These are phyloP conservation scores for Penicillium maclennaniae DNA, from an alignment of 495 filamentous ascomycete genomes.

Conservation along the genomic window DNA sequence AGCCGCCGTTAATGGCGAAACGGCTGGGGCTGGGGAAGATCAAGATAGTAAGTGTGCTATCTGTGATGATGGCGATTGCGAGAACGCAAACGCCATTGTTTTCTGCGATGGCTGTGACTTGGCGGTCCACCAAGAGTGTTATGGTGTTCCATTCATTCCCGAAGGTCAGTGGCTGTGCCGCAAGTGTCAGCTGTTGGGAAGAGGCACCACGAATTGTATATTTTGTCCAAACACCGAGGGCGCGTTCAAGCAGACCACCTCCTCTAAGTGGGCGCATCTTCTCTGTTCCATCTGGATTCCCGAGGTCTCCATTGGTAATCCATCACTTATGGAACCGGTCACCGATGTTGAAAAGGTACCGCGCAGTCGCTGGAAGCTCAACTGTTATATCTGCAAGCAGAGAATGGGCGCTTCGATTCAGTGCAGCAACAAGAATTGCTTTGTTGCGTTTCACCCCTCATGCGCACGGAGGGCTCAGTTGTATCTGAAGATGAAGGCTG, in stretches of 20 bases:
- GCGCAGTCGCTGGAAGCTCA: conserved; percentile 85
- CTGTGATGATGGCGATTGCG: conserved; percentile 96
- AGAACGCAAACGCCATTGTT: conserved; percentile 99
- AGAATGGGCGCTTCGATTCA: conserved; percentile 98
- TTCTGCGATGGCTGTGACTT: conserved; percentile 98
- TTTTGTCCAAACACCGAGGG: conserved; percentile 98
- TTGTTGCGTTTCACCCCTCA: conserved; percentile 96
- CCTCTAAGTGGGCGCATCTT: conserved; percentile 92
- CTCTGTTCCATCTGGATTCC: conserved; percentile 98
- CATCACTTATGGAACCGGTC: conserved; percentile 96
- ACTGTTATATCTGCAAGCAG: conserved; percentile 95
- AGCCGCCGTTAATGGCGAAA: conserved; percentile 87
- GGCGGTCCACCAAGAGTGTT: conserved; percentile 98
- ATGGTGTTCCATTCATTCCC: conserved; percentile 97
- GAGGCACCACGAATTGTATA: conserved; percentile 91
- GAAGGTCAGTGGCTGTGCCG: conserved; percentile 98
- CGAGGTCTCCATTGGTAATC: conserved; percentile 92
- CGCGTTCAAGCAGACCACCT: conserved; percentile 96
- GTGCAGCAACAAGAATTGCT: conserved; percentile 96
- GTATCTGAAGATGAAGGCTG: conserved; percentile 94
- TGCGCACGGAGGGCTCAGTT: conserved; percentile 86
- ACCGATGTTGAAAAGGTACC: conserved; percentile 97
- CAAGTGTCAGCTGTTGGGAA: conserved; percentile 92
- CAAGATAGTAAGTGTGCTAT: conserved; percentile 97
- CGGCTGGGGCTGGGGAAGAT: conserved; percentile 76